Conservation (phyloP, 2,329 filamentous ascomycete genomes). For the Diaporthe citrichinensis region DNA sequence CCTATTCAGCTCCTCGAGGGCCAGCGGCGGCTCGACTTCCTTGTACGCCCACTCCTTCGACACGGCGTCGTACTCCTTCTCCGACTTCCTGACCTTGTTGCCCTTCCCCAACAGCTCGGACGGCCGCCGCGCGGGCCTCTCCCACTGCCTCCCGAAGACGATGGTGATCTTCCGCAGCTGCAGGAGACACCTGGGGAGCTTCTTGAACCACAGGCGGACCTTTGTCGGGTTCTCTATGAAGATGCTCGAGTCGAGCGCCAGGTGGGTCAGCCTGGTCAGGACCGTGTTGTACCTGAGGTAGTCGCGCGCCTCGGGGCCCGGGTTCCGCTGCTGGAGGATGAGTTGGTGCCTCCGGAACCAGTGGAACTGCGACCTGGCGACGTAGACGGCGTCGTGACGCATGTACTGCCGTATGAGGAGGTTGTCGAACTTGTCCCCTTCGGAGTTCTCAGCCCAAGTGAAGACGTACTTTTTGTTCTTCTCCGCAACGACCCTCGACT, state of each 20-base stretch:
- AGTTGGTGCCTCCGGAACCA: slow-evolving; percentile 26
- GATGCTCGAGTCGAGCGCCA: slow-evolving; percentile 24
- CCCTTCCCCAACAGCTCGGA: not conserved
- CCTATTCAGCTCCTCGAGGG: slow-evolving; percentile 7
- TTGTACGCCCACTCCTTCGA: slow-evolving; percentile 15
- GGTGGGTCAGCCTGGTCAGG: slow-evolving; percentile 2
- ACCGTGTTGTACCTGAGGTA: slow-evolving; percentile 8
- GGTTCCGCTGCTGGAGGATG: slow-evolving; percentile 14
- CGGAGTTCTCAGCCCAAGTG: slow-evolving; percentile 1
- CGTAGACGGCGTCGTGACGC: slow-evolving; percentile 19
- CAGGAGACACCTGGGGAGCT: not conserved
- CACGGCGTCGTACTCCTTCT: not conserved
- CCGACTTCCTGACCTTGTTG: not conserved
- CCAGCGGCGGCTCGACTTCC: slow-evolving; percentile 17
- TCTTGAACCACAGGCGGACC: slow-evolving; percentile 29
- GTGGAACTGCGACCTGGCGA: slow-evolving; percentile 23
- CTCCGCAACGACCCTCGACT: not conserved
- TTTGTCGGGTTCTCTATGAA: slow-evolving; percentile 11
- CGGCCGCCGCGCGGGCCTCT: not conserved
- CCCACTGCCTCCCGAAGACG: slow-evolving; percentile 25
- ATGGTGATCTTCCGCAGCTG: slow-evolving; percentile 8
- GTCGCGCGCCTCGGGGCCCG: slow-evolving; percentile 12
- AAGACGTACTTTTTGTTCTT: slow-evolving; percentile 13
- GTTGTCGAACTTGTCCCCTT: slow-evolving; percentile 5
- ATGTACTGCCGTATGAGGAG: slow-evolving; percentile 2